Evolutionary conservation across 139 green algal species (phyloP), one percentile per base, ranked within the genome.

Genomic region (Coccomyxa sp.): DNA sequence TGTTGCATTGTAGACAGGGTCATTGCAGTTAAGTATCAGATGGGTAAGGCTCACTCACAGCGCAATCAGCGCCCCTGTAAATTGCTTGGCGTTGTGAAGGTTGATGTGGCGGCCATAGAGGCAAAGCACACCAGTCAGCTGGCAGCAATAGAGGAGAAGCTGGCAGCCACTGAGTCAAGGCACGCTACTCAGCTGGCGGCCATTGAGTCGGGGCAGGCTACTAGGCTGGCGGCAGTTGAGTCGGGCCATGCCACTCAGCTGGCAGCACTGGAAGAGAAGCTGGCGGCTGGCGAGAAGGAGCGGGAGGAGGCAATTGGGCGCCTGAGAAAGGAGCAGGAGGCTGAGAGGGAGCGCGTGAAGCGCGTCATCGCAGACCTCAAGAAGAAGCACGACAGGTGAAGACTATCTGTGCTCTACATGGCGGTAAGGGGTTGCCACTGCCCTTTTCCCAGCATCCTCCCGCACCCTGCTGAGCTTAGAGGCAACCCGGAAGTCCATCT

Each of bases 261-360:
- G 44, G 44, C 44, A 10, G 12, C 44, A 27, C 14, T 58, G n/a
- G n/a, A n/a, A n/a, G n/a, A n/a, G n/a, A n/a, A n/a, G n/a, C 44
- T 64, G 50, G 34, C 40, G 34, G 69, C 69, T 40, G 33, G 35
- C 3, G 73, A 33, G 55, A 8, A 14, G 6, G 81, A 77, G 71
- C 12, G 69, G 36, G 78, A 85, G 68, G 73, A 68, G 0, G 74
- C 74, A 0, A 41, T 34, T 0, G 80, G 71, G 12, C 76, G 75
- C 41, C 82, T 87, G 38, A 40, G 72, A 76, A 81, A 83, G 73
- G 82, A 88, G 70, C 74, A 85, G 58, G 84, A 88, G 64, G 40
- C 79, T 1, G 84, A 88, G 64, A 74, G 84, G 2, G 79, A 69
- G 40, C 70, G 84, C 6, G 80, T 88, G 0, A 88, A 88, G 77